Evolutionary conservation across 176 grass and related monocot genomes (phyloP), one percentile per base, ranked within the genome.

Genomic region (Avena atlantica): DNA sequence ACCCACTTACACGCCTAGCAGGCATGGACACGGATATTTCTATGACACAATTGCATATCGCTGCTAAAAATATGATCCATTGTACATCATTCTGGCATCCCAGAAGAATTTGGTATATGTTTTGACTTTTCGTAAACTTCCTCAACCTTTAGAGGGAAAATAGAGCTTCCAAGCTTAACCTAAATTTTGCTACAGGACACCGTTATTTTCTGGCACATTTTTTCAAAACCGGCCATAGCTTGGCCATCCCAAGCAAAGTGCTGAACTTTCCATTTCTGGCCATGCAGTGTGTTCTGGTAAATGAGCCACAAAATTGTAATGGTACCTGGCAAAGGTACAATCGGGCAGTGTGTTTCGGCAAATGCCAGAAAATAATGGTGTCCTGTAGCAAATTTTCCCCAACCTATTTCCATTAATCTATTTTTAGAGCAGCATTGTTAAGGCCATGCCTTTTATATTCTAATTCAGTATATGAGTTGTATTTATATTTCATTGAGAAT

Each of bases 111-210:
- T 60, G 37, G 56, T 49, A 49, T 76, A 48, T 65, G 24, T 75
- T 62, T 36, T 51, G 65, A 70, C 8, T 72, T 73, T 6, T 24
- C 5, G 45, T 53, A 44, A 19, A 85, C 42, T 76, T 85, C 58
- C 21, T 75, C 19, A 75, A 6, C 51, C 59, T 65, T 34, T 31
- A 36, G 37, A 75, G 31, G 23, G 66, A 34, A 85, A 45, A 21
- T 79, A 74, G 59, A 74, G 48, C 57, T 79, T 83, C 47, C n/a
- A 83, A 74, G 55, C 21, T 72, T 78, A 78, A 78, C 73, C 17
- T 56, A 73, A 42, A 42, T 8, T 42, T 42, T 42, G 40, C 40
- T 42, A 42, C 40, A 42, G 40, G 40, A 42, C 40, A 42, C 40
- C 6, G 40, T 42, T 42, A 42, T 42, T 42, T 42, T 42, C 40